Conservation (phyloP, 2,329 filamentous ascomycete species). For the Chaetothyriales sp. region DNA sequence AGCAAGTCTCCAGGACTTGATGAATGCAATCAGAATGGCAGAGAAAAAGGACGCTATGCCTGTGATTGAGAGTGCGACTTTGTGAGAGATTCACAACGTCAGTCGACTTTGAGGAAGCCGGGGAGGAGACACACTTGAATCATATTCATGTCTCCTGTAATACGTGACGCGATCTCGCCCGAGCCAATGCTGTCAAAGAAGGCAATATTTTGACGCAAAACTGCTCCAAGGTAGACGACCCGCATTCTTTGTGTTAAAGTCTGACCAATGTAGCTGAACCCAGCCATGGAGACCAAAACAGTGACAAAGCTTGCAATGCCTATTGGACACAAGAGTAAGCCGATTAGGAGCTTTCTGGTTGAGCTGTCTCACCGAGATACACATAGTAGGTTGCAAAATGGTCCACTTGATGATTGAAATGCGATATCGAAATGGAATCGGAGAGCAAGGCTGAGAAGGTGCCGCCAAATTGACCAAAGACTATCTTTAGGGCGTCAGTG, state of each 20-base stretch:
- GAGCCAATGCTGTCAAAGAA: conserved; percentile 86
- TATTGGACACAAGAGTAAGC: neutral
- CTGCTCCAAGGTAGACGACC: conserved; percentile 67
- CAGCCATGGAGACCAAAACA: conserved; percentile 65
- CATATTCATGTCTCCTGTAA: conserved; percentile 81
- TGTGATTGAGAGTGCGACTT: conserved; percentile 18
- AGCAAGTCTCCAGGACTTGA: conserved; percentile 29
- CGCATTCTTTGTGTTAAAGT: conserved; percentile 65
- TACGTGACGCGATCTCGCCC: conserved; percentile 82
- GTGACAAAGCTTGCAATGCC: conserved; percentile 65
- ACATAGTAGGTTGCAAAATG: conserved; percentile 65
- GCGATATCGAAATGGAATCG: conserved; percentile 32
- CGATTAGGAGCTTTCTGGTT: too few species aligned
- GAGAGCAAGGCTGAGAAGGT: conserved; percentile 53
- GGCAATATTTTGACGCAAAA: conserved; percentile 73
- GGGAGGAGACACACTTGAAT: conserved; percentile 58
- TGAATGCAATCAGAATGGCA: conserved; percentile 27
- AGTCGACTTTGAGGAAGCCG: neutral
- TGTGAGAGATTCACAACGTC: conserved; percentile 9
- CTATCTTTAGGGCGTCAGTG: conserved; percentile 23
- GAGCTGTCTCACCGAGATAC: conserved; percentile 40
- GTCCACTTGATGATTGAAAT: conserved; percentile 47
- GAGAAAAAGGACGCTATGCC: conserved; percentile 26
- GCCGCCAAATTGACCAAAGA: conserved; percentile 63
- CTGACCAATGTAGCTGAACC: conserved; percentile 76